These are phyloP conservation scores for Coniella vitis DNA, from an alignment of 2,329 filamentous ascomycete genomes.

Conservation along the genomic window DNA sequence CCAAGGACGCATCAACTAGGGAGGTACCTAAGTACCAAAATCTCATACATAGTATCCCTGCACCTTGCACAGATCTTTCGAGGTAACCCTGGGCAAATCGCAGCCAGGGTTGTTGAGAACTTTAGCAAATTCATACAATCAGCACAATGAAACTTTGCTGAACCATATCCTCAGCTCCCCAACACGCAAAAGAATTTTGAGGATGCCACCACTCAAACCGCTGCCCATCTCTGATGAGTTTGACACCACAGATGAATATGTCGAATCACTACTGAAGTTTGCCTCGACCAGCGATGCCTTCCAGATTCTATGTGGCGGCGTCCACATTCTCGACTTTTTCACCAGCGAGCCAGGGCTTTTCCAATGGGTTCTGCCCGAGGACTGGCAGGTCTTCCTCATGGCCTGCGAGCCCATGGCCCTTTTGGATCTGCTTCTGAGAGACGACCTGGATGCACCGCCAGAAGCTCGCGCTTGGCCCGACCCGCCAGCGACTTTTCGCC, in stretches of 20 bases:
- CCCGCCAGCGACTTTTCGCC: slow-evolving; percentile 53
- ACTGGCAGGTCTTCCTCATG: slow-evolving; percentile 78
- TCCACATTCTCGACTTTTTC: slow-evolving; percentile 95
- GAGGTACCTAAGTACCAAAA: too few relatives aligned
- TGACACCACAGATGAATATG: slow-evolving; percentile 65
- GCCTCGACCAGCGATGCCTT: slow-evolving; percentile 68
- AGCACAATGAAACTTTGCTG: neutral
- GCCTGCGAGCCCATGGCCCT: slow-evolving; percentile 65
- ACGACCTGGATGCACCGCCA: slow-evolving; percentile 51
- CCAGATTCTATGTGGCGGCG: slow-evolving; percentile 87
- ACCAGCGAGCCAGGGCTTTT: slow-evolving; percentile 81
- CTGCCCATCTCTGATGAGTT: slow-evolving; percentile 70
- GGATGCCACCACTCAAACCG: slow-evolving; percentile 43
- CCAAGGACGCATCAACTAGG: too few relatives aligned
- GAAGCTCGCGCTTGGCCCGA: slow-evolving; percentile 17
- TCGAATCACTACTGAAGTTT: slow-evolving; percentile 71
- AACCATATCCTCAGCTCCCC: neutral
- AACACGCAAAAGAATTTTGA: neutral
- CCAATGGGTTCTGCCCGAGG: slow-evolving; percentile 62
- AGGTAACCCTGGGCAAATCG: too few relatives aligned
- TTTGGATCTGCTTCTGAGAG: slow-evolving; percentile 72
- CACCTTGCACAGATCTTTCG: too few relatives aligned
- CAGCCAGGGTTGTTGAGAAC: too few relatives aligned
- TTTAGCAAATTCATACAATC: neutral
- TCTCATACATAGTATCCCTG: too few relatives aligned